Evolutionary conservation across 805 yeast species (phyloP).

Genomic region (Komagataella kurtzmanii): DNA sequence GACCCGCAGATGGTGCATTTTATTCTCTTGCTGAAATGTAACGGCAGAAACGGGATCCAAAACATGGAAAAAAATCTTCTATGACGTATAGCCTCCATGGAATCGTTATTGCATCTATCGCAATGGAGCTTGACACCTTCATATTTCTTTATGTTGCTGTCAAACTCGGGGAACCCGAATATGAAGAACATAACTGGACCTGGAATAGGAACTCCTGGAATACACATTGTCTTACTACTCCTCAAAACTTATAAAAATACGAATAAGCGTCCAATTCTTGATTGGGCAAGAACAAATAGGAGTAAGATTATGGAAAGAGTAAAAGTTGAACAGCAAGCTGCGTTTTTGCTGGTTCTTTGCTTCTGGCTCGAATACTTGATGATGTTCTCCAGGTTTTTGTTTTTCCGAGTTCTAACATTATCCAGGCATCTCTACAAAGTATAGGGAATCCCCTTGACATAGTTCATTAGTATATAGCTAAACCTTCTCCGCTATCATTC

Average conservation of each 20-base stretch:
- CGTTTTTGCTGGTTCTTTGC: not conserved
- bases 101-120: slow-evolving; percentile 14
- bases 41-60: slow-evolving; percentile 14
- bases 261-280: not conserved
- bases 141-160: not conserved
- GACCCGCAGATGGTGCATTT: slow-evolving; percentile 13
- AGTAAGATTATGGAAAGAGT: not conserved
- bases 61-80: slow-evolving; percentile 11
- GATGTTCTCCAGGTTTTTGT: not conserved
- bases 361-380: not conserved
- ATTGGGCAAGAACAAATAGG: not conserved
- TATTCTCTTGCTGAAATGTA: slow-evolving; percentile 10
- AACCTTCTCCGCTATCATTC: not conserved
- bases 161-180: not conserved
- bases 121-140: slow-evolving; percentile 7
- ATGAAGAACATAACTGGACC: not conserved
- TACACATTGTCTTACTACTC: not conserved
- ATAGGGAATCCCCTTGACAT: not conserved
- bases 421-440: not conserved
- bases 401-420: not conserved
- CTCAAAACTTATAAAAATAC: too few species aligned
- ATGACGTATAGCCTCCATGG: slow-evolving; percentile 12
- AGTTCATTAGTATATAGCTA: not conserved
- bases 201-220: not conserved
- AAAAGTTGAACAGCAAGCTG: not conserved